Evolutionary conservation across 108 stramenopile genomes (phyloP).

Genomic region (Asterionellopsis glacialis): DNA sequence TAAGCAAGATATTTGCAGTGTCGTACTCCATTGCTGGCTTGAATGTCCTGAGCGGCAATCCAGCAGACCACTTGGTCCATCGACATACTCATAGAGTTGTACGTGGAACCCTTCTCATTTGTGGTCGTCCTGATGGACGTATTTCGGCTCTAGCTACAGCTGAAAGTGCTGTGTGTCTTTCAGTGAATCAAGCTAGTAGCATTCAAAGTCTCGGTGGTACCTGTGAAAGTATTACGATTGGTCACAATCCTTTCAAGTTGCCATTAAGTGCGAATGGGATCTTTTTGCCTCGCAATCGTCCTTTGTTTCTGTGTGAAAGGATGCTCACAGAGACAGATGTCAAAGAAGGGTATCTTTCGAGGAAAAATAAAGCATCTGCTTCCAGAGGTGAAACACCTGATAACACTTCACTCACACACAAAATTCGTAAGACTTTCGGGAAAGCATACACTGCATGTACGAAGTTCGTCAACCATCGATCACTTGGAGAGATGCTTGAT

Average conservation of each 20-base stretch:
- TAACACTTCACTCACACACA: no score
- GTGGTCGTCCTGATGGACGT: slow-evolving; percentile 81
- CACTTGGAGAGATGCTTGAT: no score
- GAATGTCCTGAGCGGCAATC: slow-evolving; percentile 66
- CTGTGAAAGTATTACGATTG: slow-evolving; percentile 75
- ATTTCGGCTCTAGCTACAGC: slow-evolving; percentile 69
- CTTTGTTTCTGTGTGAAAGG: slow-evolving; percentile 58
- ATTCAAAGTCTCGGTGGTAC: slow-evolving; percentile 66
- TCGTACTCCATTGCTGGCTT: slow-evolving; percentile 71
- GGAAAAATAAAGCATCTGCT: no score
- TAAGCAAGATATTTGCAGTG: slow-evolving; percentile 71
- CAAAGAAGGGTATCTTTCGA: no score
- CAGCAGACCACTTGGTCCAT: slow-evolving; percentile 80
- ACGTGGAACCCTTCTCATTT: slow-evolving; percentile 64
- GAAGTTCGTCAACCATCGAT: no score
- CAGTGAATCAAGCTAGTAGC: slow-evolving; percentile 70
- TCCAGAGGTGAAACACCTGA: no score
- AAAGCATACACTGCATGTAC: no score
- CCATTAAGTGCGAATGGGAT: slow-evolving; percentile 39
- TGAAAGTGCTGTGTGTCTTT: slow-evolving; percentile 59
- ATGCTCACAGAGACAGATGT: slow-evolving; percentile 29
- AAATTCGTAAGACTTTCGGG: no score
- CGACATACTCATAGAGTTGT: slow-evolving; percentile 64
- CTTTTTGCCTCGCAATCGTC: slow-evolving; percentile 43
- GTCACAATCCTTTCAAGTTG: slow-evolving; percentile 77